phyloP scores from a whole-genome alignment of 1,284 basidiomycete species.

The Ceratobasidium sp. region DNA sequence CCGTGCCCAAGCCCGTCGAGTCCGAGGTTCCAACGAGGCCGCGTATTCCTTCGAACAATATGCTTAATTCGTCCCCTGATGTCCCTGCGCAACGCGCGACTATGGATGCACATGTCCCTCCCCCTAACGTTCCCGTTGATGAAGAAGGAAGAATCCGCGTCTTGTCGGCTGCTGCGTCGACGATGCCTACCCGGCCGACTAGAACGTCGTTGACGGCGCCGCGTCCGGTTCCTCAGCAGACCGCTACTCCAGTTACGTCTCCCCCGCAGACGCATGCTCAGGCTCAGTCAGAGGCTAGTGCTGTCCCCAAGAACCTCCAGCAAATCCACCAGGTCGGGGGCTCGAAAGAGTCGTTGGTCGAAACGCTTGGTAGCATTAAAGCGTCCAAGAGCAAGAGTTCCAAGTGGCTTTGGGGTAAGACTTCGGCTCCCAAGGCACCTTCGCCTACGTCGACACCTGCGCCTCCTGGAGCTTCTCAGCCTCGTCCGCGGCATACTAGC shows the following conservation, averaged over 20 bases:
- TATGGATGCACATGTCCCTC: conserved; percentile 22
- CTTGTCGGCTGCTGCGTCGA: conserved; percentile 13
- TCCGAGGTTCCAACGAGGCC: conserved; percentile 11
- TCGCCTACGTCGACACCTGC: conserved; percentile 4
- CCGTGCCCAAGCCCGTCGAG: neutral
- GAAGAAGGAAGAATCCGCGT: conserved; percentile 28
- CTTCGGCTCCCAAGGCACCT: conserved; percentile 10
- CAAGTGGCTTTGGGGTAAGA: conserved; percentile 23
- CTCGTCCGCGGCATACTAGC: conserved; percentile 24
- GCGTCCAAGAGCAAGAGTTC: conserved; percentile 28
- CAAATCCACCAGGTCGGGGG: conserved; percentile 11
- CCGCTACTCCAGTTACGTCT: neutral
- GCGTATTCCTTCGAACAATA: conserved; percentile 19
- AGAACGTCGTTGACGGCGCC: conserved; percentile 18
- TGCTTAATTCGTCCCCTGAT: neutral
- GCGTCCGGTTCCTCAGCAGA: neutral
- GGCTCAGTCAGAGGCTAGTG: conserved; percentile 18
- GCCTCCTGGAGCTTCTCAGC: neutral
- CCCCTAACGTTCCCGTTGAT: conserved; percentile 3
- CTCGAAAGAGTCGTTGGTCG: conserved; percentile 36
- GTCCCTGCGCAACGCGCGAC: conserved; percentile 24
- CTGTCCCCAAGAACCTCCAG: conserved; percentile 34
- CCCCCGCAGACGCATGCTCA: conserved; percentile 13
- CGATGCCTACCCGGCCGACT: conserved; percentile 20
- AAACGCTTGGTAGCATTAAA: conserved; percentile 4